These are phyloP conservation scores for Physcomitrellopsis africana DNA, from an alignment of 225 moss, liverwort and hornwort genomes.

Conservation along the genomic window DNA sequence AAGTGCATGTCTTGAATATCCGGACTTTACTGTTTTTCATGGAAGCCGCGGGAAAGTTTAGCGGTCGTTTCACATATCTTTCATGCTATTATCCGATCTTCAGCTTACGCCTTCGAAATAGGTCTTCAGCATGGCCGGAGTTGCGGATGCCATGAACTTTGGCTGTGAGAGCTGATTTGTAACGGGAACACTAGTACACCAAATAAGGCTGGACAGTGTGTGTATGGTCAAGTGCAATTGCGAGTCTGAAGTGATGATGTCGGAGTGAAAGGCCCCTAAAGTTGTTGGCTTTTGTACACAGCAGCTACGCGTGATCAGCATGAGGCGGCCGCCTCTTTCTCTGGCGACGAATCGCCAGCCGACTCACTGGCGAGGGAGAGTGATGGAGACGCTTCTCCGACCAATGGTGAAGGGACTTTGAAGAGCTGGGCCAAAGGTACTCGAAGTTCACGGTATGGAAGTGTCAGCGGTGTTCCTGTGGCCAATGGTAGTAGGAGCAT, in stretches of 20 bases:
- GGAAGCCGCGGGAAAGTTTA: neutral
- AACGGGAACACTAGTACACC: neutral
- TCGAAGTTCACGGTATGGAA: conserved; percentile 75
- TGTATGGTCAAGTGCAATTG: too few species aligned
- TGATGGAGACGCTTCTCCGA: conserved; percentile 57
- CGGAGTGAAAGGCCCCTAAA: neutral
- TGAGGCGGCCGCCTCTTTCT: conserved; percentile 41
- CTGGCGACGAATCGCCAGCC: conserved; percentile 49
- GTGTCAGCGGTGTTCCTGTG: conserved; percentile 42
- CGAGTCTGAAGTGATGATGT: conserved; percentile 3
- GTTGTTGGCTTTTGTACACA: conserved; percentile 8
- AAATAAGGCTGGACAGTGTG: neutral
- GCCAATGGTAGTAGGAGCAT: conserved; percentile 41
- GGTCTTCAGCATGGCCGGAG: neutral
- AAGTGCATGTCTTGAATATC: too few species aligned
- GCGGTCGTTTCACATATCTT: neutral
- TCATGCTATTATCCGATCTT: conserved; percentile 8
- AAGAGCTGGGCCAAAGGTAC: conserved; percentile 83
- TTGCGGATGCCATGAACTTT: neutral
- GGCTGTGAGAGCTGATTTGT: neutral
- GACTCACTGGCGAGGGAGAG: conserved; percentile 43
- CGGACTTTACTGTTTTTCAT: neutral
- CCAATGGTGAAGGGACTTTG: conserved; percentile 54
- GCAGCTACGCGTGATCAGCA: conserved; percentile 59
- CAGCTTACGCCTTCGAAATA: neutral